Conservation (phyloP, 192 early-diverging fungal species). For the Linnemannia schmuckeri region DNA sequence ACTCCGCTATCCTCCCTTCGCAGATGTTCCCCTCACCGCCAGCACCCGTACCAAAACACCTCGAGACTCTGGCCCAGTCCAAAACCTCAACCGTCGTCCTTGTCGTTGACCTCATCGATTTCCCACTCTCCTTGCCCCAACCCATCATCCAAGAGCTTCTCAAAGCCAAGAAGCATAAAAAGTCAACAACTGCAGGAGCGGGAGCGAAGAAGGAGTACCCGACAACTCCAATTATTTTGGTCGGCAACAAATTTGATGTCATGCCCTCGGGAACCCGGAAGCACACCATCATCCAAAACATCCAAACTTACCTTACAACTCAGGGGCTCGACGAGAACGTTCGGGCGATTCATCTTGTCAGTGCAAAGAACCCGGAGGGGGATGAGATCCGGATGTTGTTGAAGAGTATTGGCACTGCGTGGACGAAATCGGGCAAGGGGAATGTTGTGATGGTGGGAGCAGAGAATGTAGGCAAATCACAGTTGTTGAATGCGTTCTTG, state of each 20-base stretch:
- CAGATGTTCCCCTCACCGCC: constrained; percentile 32
- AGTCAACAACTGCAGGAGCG: not conserved
- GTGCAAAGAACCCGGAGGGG: constrained; percentile 48
- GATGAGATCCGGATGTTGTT: constrained; percentile 45
- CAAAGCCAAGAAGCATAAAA: constrained; percentile 12
- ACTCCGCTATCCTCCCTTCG: constrained; percentile 13
- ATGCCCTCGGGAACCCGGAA: constrained; percentile 39
- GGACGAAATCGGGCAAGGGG: constrained; percentile 31
- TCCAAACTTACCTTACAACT: constrained; percentile 21
- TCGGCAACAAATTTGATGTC: constrained; percentile 55
- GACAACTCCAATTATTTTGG: constrained; percentile 33
- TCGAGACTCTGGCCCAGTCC: constrained; percentile 38
- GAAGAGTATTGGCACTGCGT: constrained; percentile 28
- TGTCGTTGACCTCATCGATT: constrained; percentile 48
- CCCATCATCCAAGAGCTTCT: constrained; percentile 36
- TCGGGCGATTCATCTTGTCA: constrained; percentile 41
- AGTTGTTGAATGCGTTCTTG: constrained; percentile 48
- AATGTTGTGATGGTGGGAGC: constrained; percentile 51
- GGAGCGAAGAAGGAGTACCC: constrained; percentile 7
- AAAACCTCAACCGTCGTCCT: constrained; percentile 44
- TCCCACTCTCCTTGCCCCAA: constrained; percentile 39
- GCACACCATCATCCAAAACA: constrained; percentile 15
- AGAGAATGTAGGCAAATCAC: constrained; percentile 50
- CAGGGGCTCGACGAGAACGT: constrained; percentile 21
- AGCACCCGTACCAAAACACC: constrained; percentile 43